A percentile compares a stretch with the other conserved stretches of the same genome.
phyloP scores from a whole-genome alignment of 2,329 filamentous ascomycete species.

The Cladosporium sp. region DNA sequence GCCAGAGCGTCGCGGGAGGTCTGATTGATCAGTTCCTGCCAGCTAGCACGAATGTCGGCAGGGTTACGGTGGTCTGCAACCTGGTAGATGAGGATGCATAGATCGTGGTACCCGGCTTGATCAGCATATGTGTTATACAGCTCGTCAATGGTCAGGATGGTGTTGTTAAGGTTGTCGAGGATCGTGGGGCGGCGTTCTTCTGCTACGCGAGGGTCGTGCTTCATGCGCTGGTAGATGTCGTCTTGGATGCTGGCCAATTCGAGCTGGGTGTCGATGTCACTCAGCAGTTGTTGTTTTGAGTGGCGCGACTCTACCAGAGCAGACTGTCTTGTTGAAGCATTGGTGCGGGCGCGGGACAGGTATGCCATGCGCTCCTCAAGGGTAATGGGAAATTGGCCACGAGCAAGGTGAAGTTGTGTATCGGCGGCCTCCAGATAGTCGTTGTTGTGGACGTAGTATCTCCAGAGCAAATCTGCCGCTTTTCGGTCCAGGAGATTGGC shows the following conservation, averaged over 20 bases:
- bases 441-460: conserved; percentile 81
- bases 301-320: conserved; percentile 58
- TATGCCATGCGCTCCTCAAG: conserved; percentile 85
- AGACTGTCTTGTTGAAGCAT: conserved; percentile 77
- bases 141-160: conserved; percentile 72
- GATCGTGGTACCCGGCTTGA: conserved; percentile 85
- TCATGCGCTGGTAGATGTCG: conserved; percentile 76
- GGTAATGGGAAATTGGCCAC: conserved; percentile 73
- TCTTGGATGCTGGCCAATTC: conserved; percentile 95
- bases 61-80: conserved; percentile 86
- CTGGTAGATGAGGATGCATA: conserved; percentile 89
- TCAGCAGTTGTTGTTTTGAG: conserved; percentile 76
- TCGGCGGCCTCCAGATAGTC: conserved; percentile 82
- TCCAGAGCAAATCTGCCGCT: conserved; percentile 87
- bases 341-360: conserved; percentile 84
- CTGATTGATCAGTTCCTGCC: conserved; percentile 74
- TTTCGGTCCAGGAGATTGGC: conserved; percentile 62
- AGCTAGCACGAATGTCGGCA: conserved; percentile 77
- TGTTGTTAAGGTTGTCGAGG: conserved; percentile 64
- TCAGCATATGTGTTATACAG: conserved; percentile 94
- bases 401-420: conserved; percentile 78
- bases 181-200: conserved; percentile 62
- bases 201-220: conserved; percentile 65
- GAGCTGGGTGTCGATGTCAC: conserved; percentile 78
- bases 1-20: conserved; percentile 51